Conservation (phyloP, 192 early-diverging fungal species). For the Coemansia sp. region DNA sequence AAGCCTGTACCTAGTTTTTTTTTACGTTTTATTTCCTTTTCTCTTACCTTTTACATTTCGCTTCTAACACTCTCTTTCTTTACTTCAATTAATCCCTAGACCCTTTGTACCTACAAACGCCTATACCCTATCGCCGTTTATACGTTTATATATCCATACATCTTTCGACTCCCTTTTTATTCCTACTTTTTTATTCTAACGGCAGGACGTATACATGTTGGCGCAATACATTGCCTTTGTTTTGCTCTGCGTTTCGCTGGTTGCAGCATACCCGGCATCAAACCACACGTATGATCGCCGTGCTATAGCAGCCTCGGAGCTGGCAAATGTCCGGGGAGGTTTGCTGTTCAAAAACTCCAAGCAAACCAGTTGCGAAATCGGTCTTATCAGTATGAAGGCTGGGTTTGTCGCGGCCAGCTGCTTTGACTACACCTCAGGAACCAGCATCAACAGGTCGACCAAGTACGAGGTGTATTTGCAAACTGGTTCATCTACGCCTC, state of each 20-base stretch:
- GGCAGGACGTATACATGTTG: no score
- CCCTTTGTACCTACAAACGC: no score
- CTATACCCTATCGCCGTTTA: no score
- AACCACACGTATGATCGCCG: background rate
- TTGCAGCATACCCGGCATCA: background rate
- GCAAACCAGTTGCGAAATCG: conserved; percentile 16
- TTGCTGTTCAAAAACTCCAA: conserved; percentile 9
- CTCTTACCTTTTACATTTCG: no score
- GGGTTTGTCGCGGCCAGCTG: conserved; percentile 7
- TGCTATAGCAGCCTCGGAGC: background rate
- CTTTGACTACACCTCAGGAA: conserved; percentile 5
- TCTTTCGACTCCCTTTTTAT: no score
- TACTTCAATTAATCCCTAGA: no score
- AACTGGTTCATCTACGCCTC: background rate
- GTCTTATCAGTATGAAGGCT: background rate
- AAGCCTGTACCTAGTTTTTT: no score
- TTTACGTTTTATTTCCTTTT: no score
- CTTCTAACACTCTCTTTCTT: no score
- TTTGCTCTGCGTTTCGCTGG: background rate
- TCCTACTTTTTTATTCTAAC: no score
- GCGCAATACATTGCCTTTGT: background rate
- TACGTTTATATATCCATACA: no score
- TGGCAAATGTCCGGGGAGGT: background rate
- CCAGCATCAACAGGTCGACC: background rate
- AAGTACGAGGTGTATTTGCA: conserved; percentile 8